Conservation (phyloP, 2,329 filamentous ascomycete species). For the Trichoderma sp. region DNA sequence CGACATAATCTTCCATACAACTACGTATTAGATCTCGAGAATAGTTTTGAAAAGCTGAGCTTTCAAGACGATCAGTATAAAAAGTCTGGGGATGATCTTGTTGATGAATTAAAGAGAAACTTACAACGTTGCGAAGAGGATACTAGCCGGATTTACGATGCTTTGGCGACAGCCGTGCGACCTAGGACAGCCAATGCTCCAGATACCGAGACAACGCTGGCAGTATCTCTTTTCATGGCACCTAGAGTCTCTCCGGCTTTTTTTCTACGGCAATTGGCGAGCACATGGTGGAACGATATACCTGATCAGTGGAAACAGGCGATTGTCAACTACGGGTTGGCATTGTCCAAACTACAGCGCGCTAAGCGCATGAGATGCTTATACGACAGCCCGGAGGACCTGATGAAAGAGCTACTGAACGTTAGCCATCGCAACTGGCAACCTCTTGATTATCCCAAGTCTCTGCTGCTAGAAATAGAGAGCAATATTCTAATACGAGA, state of each 20-base stretch:
- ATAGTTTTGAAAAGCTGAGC: no score
- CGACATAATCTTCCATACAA: no score
- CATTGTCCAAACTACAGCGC: conserved; percentile 48
- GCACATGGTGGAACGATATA: conserved; percentile 31
- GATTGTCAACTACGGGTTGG: conserved; percentile 47
- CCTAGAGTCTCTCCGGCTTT: conserved; percentile 42
- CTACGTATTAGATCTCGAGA: no score
- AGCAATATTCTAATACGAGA: conserved; percentile 63
- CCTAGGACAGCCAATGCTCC: no score
- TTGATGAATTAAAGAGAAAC: no score
- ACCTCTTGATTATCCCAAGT: conserved; percentile 58
- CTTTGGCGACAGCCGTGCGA: no score
- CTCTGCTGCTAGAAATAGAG: conserved; percentile 67
- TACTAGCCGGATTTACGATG: no score
- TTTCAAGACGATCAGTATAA: no score
- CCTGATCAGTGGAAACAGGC: conserved; percentile 40
- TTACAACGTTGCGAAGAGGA: no score
- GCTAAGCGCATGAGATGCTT: conserved; percentile 45
- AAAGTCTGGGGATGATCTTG: no score
- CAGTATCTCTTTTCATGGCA: neutral
- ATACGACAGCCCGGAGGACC: neutral
- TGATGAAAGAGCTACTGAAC: neutral
- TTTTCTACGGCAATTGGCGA: conserved; percentile 43
- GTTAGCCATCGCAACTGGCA: conserved; percentile 62
- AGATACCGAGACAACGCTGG: no score